A percentile compares a stretch with the other conserved stretches of the same genome.
Evolutionary conservation across 331 rosid species (phyloP).

Genomic region (Arachis monticola): DNA sequence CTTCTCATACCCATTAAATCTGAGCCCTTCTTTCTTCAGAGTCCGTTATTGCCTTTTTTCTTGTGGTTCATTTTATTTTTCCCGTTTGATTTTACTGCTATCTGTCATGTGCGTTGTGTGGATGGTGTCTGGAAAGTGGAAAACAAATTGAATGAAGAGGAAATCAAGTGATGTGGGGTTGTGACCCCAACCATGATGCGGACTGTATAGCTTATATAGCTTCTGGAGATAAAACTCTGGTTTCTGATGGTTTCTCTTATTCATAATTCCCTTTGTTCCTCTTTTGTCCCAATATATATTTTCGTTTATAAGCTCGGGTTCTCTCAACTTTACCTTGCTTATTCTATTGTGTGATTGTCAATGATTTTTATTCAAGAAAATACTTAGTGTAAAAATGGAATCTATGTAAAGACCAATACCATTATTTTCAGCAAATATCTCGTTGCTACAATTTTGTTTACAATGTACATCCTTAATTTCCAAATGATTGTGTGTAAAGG

Average conservation of each 20-base stretch:
- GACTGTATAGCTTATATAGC: constrained; percentile 65
- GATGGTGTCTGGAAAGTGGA: not conserved
- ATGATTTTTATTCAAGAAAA: too few species aligned
- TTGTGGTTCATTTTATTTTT: not conserved
- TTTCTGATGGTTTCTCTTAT: constrained; percentile 65
- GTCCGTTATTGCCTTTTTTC: too few species aligned
- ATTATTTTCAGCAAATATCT: too few species aligned
- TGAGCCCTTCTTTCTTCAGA: constrained; percentile 49
- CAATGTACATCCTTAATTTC: not conserved
- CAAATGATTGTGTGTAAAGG: too few species aligned
- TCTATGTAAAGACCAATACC: not conserved
- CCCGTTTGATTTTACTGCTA: not conserved
- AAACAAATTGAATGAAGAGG: not conserved
- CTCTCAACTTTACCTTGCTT: not conserved
- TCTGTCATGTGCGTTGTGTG: not conserved
- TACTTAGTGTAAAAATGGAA: not conserved
- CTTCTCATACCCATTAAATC: constrained; percentile 68
- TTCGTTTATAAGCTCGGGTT: not conserved
- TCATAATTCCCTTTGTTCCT: not conserved
- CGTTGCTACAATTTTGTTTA: not conserved
- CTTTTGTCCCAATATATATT: too few species aligned
- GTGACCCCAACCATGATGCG: constrained; percentile 74
- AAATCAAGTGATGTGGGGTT: constrained; percentile 69
- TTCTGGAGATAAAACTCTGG: constrained; percentile 69
- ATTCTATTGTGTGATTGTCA: not conserved